These are phyloP conservation scores for Fomitopsis serialis DNA, from an alignment of 768 basidiomycete genomes.

Conservation along the genomic window DNA sequence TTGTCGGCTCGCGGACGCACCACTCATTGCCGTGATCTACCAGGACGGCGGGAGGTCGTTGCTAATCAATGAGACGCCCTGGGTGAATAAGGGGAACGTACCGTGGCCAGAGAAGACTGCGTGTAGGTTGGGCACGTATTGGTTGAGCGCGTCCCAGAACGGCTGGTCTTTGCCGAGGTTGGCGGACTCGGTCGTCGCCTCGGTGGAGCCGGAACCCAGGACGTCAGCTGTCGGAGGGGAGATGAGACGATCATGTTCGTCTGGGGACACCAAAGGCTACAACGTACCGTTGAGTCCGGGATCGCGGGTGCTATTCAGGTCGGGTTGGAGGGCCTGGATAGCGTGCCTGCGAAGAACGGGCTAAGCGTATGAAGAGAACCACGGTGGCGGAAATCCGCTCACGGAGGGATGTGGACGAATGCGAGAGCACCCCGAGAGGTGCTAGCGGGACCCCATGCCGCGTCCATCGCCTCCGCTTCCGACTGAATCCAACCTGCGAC, in stretches of 20 bases:
- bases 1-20: slow-evolving; percentile 63
- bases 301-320: slow-evolving; percentile 32
- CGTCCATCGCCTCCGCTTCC: slow-evolving; percentile 50
- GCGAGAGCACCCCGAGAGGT: slow-evolving; percentile 48
- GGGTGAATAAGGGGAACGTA: slow-evolving; percentile 19
- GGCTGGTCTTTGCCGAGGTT: slow-evolving; percentile 43
- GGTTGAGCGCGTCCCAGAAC: slow-evolving; percentile 60
- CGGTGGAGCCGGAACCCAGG: slow-evolving; percentile 52
- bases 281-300: slow-evolving; percentile 38
- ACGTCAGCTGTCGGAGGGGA: slow-evolving; percentile 38
- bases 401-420: slow-evolving; percentile 78
- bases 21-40: slow-evolving; percentile 77
- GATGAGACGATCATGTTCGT: background rate
- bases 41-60: background rate
- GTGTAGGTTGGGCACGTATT: slow-evolving; percentile 57
- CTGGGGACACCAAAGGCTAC: background rate
- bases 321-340: slow-evolving; percentile 31
- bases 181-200: slow-evolving; percentile 38
- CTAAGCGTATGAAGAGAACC: background rate
- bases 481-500: slow-evolving; percentile 57
- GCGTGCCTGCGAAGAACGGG: slow-evolving; percentile 11
- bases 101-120: slow-evolving; percentile 71
- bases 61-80: background rate
- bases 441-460: slow-evolving; percentile 50
- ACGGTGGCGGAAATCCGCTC: slow-evolving; percentile 16